A percentile compares a stretch with the other conserved stretches of the same genome.
Evolutionary conservation across 2,329 filamentous ascomycete genomes (phyloP).

Genomic region (Scytalidium lignicola): DNA sequence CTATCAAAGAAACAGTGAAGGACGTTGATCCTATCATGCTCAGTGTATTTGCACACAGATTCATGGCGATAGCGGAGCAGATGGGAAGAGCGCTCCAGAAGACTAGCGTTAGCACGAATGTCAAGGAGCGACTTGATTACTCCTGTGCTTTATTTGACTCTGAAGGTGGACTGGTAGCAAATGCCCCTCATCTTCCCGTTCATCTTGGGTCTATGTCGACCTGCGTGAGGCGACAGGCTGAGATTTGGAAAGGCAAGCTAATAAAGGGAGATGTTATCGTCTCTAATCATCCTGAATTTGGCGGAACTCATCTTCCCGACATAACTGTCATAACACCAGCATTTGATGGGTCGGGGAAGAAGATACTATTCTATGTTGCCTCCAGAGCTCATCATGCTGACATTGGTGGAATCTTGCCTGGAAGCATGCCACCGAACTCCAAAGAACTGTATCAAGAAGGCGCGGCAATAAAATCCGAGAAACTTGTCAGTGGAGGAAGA

Average conservation of each 20-base stretch:
- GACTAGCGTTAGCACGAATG: conserved; percentile 74
- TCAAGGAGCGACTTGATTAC: conserved; percentile 78
- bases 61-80: conserved; percentile 82
- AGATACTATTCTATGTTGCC: conserved; percentile 22
- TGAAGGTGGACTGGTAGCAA: conserved; percentile 70
- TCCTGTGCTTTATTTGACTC: conserved; percentile 78
- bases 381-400: conserved; percentile 69
- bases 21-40: conserved; percentile 72
- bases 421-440: conserved; percentile 76
- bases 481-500: conserved; percentile 69
- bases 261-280: conserved; percentile 78
- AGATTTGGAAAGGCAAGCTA: conserved; percentile 74
- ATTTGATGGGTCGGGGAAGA: conserved; percentile 58
- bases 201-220: conserved; percentile 84
- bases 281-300: conserved; percentile 79
- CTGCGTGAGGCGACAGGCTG: conserved; percentile 70
- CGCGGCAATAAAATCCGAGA: conserved; percentile 58
- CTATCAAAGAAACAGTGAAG: conserved; percentile 28
- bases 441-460: conserved; percentile 61
- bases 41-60: conserved; percentile 74
- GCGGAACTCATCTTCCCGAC: conserved; percentile 77
- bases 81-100: conserved; percentile 78
- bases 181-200: conserved; percentile 75
- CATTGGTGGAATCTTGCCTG: conserved; percentile 77
- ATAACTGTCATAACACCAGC: conserved; percentile 79